Percentiles rank a stretch among this genome's conserved stretches.
phyloP scores from a whole-genome alignment of 1,284 basidiomycete genomes.

The Marasmius oreades region DNA sequence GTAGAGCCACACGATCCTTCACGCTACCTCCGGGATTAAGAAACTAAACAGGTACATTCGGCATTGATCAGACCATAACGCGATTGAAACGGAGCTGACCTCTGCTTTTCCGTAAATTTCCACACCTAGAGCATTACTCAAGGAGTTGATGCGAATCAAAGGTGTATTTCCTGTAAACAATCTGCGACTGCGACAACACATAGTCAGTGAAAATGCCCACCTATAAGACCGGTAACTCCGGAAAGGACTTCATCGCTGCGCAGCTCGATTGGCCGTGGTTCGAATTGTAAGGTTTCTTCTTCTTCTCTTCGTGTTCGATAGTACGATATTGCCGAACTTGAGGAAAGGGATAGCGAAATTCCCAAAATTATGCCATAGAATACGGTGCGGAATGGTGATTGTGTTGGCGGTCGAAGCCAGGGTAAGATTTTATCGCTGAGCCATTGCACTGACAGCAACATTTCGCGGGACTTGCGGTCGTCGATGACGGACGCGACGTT shows the following conservation, averaged over 20 bases:
- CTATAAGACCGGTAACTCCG: constrained; percentile 82
- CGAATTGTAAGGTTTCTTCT: constrained; percentile 34
- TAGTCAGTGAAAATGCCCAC: constrained; percentile 36
- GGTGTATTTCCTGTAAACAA: constrained; percentile 82
- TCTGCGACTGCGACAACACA: constrained; percentile 3
- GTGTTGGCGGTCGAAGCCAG: constrained; percentile 36
- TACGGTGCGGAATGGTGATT: constrained; percentile 41
- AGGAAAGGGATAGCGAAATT: constrained; percentile 65
- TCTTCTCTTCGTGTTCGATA: constrained; percentile 44
- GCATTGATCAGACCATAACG: neutral
- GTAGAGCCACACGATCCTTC: constrained; percentile 93
- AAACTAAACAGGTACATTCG: constrained; percentile 47
- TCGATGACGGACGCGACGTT: neutral
- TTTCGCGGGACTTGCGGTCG: neutral
- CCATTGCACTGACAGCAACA: neutral
- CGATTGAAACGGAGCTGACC: constrained; percentile 37
- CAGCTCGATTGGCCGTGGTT: constrained; percentile 68
- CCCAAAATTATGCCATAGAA: constrained; percentile 68
- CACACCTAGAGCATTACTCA: constrained; percentile 88
- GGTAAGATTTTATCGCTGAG: constrained; percentile 18
- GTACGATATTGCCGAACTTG: constrained; percentile 52
- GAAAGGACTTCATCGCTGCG: constrained; percentile 71
- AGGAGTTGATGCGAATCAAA: constrained; percentile 84
- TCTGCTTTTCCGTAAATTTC: constrained; percentile 97
- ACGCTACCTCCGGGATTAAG: constrained; percentile 97